Conservation (phyloP, 2,329 filamentous ascomycete species). For the Colletotrichum scovillei region DNA sequence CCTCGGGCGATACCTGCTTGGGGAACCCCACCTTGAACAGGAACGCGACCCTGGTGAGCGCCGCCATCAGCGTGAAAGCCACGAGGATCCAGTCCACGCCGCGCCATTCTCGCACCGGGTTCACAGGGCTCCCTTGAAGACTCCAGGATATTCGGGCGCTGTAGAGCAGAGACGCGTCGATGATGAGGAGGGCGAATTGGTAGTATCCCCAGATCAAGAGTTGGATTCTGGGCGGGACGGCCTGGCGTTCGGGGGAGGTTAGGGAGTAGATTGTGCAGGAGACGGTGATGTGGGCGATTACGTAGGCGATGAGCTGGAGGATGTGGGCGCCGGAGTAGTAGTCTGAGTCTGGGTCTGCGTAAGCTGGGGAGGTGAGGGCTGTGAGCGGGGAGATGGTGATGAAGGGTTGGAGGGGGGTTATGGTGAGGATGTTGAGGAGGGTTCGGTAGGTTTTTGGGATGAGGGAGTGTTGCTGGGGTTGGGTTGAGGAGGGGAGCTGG, state of each 20-base stretch:
- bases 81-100: conserved; percentile 20
- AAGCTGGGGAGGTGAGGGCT: conserved; percentile 5
- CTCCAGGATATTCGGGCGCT: background rate
- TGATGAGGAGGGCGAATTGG: conserved; percentile 12
- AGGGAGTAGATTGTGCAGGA: conserved; percentile 14
- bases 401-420: conserved; percentile 8
- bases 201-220: background rate
- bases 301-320: conserved; percentile 20
- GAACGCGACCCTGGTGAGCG: background rate
- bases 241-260: conserved; percentile 2
- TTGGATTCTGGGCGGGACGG: no score
- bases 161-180: conserved; percentile 21
- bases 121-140: background rate
- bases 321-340: background rate
- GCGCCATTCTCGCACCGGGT: conserved; percentile 20
- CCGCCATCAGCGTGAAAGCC: conserved; percentile 2
- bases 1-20: background rate
- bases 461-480: background rate
- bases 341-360: background rate
- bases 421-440: conserved; percentile 22
- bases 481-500: no score
- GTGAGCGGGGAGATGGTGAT: conserved; percentile 13
- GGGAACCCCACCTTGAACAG: conserved; percentile 5
- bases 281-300: conserved; percentile 13
- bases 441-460: conserved; percentile 10